phyloP scores from a whole-genome alignment of 2,329 filamentous ascomycete species.

The Diaporthe eres region DNA sequence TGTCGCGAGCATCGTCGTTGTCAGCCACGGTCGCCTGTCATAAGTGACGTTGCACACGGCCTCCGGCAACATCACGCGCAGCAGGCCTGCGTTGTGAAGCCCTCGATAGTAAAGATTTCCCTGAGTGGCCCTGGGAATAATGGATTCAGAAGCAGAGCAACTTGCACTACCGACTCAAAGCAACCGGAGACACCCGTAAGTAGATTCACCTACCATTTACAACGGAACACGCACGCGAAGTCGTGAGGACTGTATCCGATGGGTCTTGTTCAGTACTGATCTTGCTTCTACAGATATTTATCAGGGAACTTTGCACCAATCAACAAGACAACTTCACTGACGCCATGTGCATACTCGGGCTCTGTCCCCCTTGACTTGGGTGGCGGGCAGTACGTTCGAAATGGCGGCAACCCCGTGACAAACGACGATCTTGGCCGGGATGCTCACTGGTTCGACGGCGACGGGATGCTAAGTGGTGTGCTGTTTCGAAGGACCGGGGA shows the following conservation, averaged over 20 bases:
- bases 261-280: constrained; percentile 1
- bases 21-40: not conserved
- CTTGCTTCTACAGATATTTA: constrained; percentile 63
- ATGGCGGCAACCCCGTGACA: constrained; percentile 77
- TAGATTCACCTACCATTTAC: not conserved
- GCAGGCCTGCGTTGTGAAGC: not conserved
- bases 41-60: not conserved
- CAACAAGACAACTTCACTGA: constrained; percentile 66
- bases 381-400: constrained; percentile 80
- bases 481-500: constrained; percentile 64
- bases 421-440: constrained; percentile 73
- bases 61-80: constrained; percentile 5
- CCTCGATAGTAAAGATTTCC: too few relatives aligned
- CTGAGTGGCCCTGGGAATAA: not conserved
- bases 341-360: constrained; percentile 70
- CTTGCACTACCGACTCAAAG: not conserved
- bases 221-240: too few relatives aligned
- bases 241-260: not conserved
- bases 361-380: constrained; percentile 74
- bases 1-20: not conserved
- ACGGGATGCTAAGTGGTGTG: constrained; percentile 81
- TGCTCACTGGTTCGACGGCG: constrained; percentile 82
- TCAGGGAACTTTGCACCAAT: constrained; percentile 80
- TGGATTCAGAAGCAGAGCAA: constrained; percentile 7
- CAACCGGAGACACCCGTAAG: constrained; percentile 30